Evolutionary conservation across 805 yeast species (phyloP).

Genomic region (Candida boleticola): DNA sequence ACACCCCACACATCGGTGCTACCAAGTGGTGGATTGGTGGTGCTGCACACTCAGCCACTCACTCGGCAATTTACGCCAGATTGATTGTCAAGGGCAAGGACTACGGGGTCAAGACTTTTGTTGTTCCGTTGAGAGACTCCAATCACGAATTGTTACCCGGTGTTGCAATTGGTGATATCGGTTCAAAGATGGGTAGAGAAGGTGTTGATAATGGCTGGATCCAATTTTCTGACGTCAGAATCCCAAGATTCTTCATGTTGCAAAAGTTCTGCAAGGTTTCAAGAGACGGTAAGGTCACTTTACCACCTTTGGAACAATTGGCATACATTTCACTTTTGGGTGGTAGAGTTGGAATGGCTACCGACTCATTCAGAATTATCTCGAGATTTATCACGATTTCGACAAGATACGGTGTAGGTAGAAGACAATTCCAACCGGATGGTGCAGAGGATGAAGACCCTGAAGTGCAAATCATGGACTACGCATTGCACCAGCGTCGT

Average conservation of each 20-base stretch:
- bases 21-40: constrained; percentile 99
- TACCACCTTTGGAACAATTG: constrained; percentile 85
- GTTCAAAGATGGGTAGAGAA: constrained; percentile 93
- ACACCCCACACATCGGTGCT: constrained; percentile 89
- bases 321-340: constrained; percentile 84
- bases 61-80: constrained; percentile 81
- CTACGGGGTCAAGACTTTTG: constrained; percentile 89
- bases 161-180: constrained; percentile 84
- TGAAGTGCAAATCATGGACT: constrained; percentile 78
- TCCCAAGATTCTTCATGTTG: constrained; percentile 82
- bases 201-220: constrained; percentile 98
- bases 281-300: constrained; percentile 64
- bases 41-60: constrained; percentile 93
- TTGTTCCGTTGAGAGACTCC: constrained; percentile 82
- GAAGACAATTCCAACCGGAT: constrained; percentile 73
- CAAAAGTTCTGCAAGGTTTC: constrained; percentile 73
- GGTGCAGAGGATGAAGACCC: constrained; percentile 29
- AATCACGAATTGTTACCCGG: constrained; percentile 77
- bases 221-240: constrained; percentile 78
- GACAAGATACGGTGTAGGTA: constrained; percentile 81
- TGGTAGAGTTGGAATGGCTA: constrained; percentile 89
- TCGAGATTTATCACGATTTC: constrained; percentile 83
- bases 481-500: constrained; percentile 86
- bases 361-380: constrained; percentile 78
- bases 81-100: constrained; percentile 78